Evolutionary conservation across 2,329 filamentous ascomycete genomes (phyloP), one percentile per base, ranked within the genome.

Genomic region (Ascochyta koolunga): DNA sequence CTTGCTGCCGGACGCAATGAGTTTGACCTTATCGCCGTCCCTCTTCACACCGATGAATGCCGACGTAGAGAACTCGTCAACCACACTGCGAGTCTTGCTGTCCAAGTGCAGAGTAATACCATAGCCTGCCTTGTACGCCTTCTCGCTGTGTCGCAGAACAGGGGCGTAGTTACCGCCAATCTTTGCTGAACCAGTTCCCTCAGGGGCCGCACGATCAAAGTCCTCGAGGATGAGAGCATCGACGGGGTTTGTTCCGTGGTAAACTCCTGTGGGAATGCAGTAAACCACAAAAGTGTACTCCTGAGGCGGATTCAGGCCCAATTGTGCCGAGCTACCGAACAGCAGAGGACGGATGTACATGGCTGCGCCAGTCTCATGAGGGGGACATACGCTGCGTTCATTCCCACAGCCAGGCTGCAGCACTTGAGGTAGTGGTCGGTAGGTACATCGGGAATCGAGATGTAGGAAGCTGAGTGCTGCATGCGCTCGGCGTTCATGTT

Each of bases 41-140:
- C 82, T 82, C 62, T 83, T 81, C 5, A 90, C 89, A 3, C 92
- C 95, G 60, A 98, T 89, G 75, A 99, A 98, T 0, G 91, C 93
- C 59, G 89, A 93, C 0, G 95, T 98, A 63, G 89, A 95, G 73
- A 98, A 99, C 81, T 99, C 93, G 69, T 99, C 93, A 58, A 99
- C 85, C 73, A 96, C 91, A 55, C 86, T 88, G 65, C 93, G 85
- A 9, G 85, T 90, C 69, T 87, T 87, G 73, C 90, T 95, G 77
- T 98, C 95, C 49, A 98, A 80, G 74, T 98, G 93, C 68, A 98
- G 81, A 2, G 93, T 98, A 69, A 98, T 98, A n/a, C 91, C 93
- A 70, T 85, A 98, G 27, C 93, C 93, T 55, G 91, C 84, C 16
- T 81, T 79, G 53, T 88, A 81, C 1, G 95, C 93, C 69, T 84